Base-by-base conservation (phyloP, 2,329 filamentous ascomycete genomes). In the Chalara sp. region DNA sequence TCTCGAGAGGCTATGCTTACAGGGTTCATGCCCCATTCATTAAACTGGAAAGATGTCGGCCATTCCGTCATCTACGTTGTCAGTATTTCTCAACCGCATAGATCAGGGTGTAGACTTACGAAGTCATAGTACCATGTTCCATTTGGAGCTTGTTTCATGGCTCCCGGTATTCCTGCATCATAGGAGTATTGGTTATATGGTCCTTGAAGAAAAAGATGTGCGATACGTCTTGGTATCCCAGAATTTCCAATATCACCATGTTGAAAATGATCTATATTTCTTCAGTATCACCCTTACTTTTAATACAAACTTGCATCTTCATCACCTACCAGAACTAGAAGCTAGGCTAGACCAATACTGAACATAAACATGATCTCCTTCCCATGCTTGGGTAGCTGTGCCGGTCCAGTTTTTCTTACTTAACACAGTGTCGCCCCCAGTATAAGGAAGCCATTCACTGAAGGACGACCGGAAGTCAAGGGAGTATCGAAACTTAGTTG, bases 1-100 rank as follows among this genome's bases (percentile, higher is more conserved):
- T 3, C 21, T 21, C 21, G 21, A 21, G 21, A 21, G 21, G 21
- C 2, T 21, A 21, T 21, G 21, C 21, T 21, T 21, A 21, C 21
- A 0, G 76, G 74, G 58, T 84, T 81, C 62, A 84, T 80, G 47
- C 82, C 83, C 82, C 83, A 86, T 5, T 83, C 72, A 56, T 84
- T 86, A 52, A 84, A 67, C 59, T 84, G 81, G 50, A 80, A 31
- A n/a, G 75, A 67, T 3, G 76, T 75, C 5, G 82, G 82, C 76
- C 80, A 86, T 60, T 86, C 82, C 21, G 21, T 21, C 21, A 21
- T 21, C 21, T 21, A 21, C 21, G 21, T 21, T 21, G 21, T 21
- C 21, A 21, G 21, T 21, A 21, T 21, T 21, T 21, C 21, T 21
- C 21, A 21, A 21, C 21, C 21, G 21, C 21, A 21, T 21, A 2